Base-by-base conservation (phyloP, 805 yeast genomes). In the Spathaspora passalidarum region DNA sequence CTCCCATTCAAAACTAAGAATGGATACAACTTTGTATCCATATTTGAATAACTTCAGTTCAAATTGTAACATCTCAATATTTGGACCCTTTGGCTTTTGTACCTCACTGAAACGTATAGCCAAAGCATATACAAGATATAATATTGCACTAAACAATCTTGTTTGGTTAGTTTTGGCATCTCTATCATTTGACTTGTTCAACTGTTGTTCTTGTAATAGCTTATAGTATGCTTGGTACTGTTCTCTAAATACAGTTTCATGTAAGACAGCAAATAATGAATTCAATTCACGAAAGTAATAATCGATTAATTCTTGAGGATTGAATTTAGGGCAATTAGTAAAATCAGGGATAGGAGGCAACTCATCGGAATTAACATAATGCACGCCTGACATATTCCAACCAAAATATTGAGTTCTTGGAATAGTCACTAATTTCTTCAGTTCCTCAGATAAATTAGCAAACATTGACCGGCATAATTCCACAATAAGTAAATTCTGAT, bases 301-400 rank as follows among this genome's bases (percentile, higher is more conserved):
- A 43, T 68, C 60, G n/a, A 72, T 50, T 55, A 16, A 46, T 13
- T 16, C 23, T n/a, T 29, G 14, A 13, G 34, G 16, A 13, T 10
- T 13, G 13, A 29, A 29, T 13, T 29, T 13, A 2, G 16, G 16
- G 14, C 16, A 8, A 29, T 29, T 29, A 23, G 40, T 42, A 13
- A 62, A 48, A 2, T 57, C 61, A 1, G 75, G 72, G 10, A 57
- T 45, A 2, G 56, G 60, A 13, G 76, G 77, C 32, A 72, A 51
- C 10, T 46, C 50, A 22, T 66, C 69, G 3, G 62, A 56, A 21
- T 49, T 48, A 16, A 80, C 49, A 54, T 78, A 82, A 53, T 74
- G 76, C 22, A 72, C 72, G 1, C 86, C 86, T n/a, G 76, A 66
- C 78, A 81, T 64, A 56, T 82, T 82, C 86, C 86, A 82, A 13